Evolutionary conservation across 176 grass and related monocot genomes (phyloP).

Genomic region (Secale cereale): DNA sequence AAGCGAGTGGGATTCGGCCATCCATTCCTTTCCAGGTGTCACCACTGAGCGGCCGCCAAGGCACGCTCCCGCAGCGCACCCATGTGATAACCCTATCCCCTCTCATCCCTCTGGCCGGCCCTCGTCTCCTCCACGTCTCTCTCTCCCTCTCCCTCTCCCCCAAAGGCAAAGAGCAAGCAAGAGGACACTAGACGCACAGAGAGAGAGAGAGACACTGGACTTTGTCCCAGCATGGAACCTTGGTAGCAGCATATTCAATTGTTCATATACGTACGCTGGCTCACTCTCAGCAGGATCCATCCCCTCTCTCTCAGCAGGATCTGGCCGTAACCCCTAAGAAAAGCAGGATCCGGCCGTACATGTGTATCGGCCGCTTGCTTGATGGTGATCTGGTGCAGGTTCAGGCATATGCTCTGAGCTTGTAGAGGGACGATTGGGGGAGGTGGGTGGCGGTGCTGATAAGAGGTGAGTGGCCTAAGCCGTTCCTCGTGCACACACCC

Average conservation of each 20-base stretch:
- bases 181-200: not conserved
- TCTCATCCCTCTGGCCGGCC: not conserved
- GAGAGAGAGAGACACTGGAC: not conserved
- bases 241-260: not conserved
- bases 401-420: not conserved
- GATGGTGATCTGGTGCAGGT: not conserved
- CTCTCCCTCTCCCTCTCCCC: not conserved
- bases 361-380: not conserved
- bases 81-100: constrained; percentile 47
- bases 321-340: no score
- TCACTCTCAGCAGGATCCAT: not conserved
- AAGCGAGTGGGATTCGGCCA: not conserved
- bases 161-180: not conserved
- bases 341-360: not conserved
- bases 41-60: constrained; percentile 15
- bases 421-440: no score
- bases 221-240: not conserved
- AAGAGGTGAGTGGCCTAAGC: constrained; percentile 49
- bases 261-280: no score
- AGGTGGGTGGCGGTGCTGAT: not conserved
- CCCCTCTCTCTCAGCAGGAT: no score
- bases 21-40: constrained; percentile 40
- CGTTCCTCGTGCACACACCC: not conserved
- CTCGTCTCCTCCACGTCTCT: constrained; percentile 32
- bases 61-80: not conserved